Percentiles rank a stretch among this genome's conserved stretches.
Evolutionary conservation across 208 protist species (phyloP).

Genomic region (Crithidia mellificae): DNA sequence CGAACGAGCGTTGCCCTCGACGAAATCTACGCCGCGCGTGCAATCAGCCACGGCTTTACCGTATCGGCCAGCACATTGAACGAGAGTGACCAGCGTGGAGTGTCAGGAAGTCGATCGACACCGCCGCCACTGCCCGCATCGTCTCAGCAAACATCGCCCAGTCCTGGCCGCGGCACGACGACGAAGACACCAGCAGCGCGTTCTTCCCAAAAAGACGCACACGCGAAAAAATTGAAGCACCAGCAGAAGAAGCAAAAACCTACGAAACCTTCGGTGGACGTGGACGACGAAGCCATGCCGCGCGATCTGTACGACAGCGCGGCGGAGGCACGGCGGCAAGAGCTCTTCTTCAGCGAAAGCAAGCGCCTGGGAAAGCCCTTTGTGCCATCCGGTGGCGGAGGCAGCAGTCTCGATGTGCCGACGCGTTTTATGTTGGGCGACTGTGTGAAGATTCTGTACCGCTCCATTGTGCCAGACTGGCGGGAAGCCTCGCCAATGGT

Average conservation of each 20-base stretch:
- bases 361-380: conserved; percentile 73
- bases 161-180: neutral
- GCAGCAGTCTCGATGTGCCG: conserved; percentile 45
- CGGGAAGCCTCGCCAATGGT: conserved; percentile 63
- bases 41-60: neutral
- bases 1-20: conserved; percentile 31
- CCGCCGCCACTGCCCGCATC: neutral
- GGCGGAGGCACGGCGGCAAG: conserved; percentile 63
- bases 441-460: conserved; percentile 74
- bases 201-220: neutral
- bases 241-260: neutral
- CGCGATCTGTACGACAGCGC: conserved; percentile 74
- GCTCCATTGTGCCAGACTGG: conserved; percentile 73
- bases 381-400: conserved; percentile 48
- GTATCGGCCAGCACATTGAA: neutral
- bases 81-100: too few species aligned
- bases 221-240: conserved; percentile 5
- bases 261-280: too few species aligned
- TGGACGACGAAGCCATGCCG: neutral
- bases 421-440: conserved; percentile 84
- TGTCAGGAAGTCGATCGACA: neutral
- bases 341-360: conserved; percentile 70
- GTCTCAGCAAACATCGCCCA: neutral
- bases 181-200: neutral
- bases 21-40: conserved; percentile 27